phyloP scores from a whole-genome alignment of 2,329 filamentous ascomycete genomes.

The Biscogniauxia marginata region DNA sequence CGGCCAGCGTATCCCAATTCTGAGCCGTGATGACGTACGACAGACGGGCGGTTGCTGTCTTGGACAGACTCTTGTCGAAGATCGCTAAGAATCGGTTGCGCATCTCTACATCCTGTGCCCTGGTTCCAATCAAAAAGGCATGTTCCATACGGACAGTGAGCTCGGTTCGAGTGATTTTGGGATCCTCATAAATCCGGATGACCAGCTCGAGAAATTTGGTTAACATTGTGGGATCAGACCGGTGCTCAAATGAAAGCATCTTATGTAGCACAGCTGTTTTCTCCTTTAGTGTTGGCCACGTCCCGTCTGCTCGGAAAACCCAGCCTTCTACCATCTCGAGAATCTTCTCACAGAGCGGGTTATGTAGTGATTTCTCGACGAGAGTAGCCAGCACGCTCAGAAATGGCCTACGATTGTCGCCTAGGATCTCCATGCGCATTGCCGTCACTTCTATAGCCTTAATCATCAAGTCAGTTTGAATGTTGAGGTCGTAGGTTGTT shows the following conservation, averaged over 20 bases:
- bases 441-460: slow-evolving; percentile 94
- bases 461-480: slow-evolving; percentile 88
- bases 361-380: slow-evolving; percentile 91
- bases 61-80: slow-evolving; percentile 92
- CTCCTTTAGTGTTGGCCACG: slow-evolving; percentile 95
- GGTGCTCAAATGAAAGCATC: slow-evolving; percentile 93
- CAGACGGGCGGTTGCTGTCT: slow-evolving; percentile 83
- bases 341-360: slow-evolving; percentile 85
- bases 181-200: slow-evolving; percentile 96
- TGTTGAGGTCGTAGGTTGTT: slow-evolving; percentile 75
- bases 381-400: slow-evolving; percentile 91
- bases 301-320: slow-evolving; percentile 94
- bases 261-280: slow-evolving; percentile 99
- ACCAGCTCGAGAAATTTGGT: slow-evolving; percentile 94
- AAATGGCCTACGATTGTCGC: slow-evolving; percentile 88
- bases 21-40: slow-evolving; percentile 88
- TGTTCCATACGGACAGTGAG: slow-evolving; percentile 97
- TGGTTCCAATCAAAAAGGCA: slow-evolving; percentile 92
- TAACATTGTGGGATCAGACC: slow-evolving; percentile 78
- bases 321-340: slow-evolving; percentile 90
- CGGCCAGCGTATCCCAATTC: slow-evolving; percentile 93
- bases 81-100: slow-evolving; percentile 95
- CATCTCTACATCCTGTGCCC: slow-evolving; percentile 94
- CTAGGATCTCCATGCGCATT: slow-evolving; percentile 86
- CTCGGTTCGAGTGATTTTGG: slow-evolving; percentile 91